A percentile compares a stretch with the other conserved stretches of the same genome.
Evolutionary conservation across 345 rosid species (phyloP).

Genomic region (Lumnitzera littorea): DNA sequence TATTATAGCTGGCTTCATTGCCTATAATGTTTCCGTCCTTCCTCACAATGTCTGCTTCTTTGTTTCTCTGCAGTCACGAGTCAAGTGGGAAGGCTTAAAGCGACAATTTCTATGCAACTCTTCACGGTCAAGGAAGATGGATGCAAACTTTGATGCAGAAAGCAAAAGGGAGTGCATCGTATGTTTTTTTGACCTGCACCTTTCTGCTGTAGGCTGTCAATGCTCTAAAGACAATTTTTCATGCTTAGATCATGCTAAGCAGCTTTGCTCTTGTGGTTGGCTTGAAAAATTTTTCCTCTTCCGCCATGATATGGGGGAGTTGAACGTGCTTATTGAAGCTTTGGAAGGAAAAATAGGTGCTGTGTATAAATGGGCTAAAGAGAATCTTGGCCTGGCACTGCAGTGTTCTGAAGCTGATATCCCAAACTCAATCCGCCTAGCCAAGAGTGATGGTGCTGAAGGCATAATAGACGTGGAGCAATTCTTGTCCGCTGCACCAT

Average conservation of each 20-base stretch:
- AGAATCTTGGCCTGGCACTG: constrained; percentile 25
- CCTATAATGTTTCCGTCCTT: background rate
- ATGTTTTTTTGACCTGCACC: constrained; percentile 56
- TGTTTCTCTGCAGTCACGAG: constrained; percentile 34
- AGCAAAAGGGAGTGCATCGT: constrained; percentile 46
- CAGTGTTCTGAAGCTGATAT: constrained; percentile 12
- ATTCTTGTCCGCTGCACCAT: constrained; percentile 2
- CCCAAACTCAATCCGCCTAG: background rate
- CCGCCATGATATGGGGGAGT: constrained; percentile 38
- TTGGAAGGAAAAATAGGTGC: constrained; percentile 49
- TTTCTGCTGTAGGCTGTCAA: constrained; percentile 52
- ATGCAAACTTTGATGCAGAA: constrained; percentile 26
- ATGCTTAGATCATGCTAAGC: constrained; percentile 53
- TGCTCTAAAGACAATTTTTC: constrained; percentile 51
- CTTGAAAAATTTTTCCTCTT: constrained; percentile 40
- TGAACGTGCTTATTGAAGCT: constrained; percentile 51
- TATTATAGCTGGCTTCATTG: background rate
- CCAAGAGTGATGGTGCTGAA: constrained; percentile 6
- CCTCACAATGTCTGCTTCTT: background rate
- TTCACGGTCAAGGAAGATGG: constrained; percentile 37
- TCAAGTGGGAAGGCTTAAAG: constrained; percentile 37
- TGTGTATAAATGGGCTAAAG: constrained; percentile 38
- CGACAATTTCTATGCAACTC: constrained; percentile 38
- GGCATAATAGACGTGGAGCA: constrained; percentile 10
- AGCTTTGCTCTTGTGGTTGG: constrained; percentile 59